Conservation (phyloP, 2,329 filamentous ascomycete species). For the Calonectria crousiana region DNA sequence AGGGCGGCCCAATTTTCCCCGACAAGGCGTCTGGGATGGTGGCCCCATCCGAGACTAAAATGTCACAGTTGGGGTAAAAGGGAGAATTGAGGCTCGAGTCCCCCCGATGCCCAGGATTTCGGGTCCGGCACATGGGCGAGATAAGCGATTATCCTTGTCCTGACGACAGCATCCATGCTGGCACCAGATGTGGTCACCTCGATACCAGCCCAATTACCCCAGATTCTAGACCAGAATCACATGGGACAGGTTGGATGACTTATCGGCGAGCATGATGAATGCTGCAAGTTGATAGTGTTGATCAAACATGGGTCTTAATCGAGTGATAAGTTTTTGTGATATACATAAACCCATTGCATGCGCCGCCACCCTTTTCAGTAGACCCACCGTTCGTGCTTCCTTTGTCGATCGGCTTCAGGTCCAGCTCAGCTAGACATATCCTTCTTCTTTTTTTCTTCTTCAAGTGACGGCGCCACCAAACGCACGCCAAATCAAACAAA, state of each 20-base stretch:
- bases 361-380: not conserved
- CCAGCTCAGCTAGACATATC: not conserved
- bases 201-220: not conserved
- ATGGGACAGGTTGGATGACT: not conserved
- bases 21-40: not conserved
- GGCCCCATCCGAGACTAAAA: not conserved
- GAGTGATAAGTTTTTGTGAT: not conserved
- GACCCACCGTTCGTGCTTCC: not conserved
- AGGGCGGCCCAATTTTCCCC: conserved; percentile 14
- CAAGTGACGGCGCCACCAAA: not conserved
- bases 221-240: not conserved
- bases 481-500: not conserved
- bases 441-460: not conserved
- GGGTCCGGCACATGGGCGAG: conserved; percentile 2
- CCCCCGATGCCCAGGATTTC: not conserved
- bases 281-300: not conserved
- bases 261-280: not conserved
- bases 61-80: not conserved
- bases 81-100: not conserved
- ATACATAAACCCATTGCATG: conserved; percentile 14
- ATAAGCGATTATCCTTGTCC: conserved; percentile 23
- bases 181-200: not conserved
- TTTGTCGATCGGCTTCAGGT: not conserved
- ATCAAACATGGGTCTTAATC: conserved; percentile 4
- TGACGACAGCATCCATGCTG: not conserved